Conservation (phyloP, 257 asterid genomes). For the Gentiana straminea region DNA sequence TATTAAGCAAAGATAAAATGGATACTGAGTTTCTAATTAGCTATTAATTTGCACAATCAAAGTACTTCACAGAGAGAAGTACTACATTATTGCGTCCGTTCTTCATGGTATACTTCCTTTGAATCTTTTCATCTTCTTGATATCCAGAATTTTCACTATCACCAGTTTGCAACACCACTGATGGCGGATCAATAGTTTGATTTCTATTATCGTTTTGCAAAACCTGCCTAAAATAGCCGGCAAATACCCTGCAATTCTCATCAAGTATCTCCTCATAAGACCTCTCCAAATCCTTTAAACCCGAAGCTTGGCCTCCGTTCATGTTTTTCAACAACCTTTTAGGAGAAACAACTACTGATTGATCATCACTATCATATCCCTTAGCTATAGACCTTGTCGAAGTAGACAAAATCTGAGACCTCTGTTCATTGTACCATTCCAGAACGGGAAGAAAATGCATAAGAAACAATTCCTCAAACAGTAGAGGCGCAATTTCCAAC, state of each 20-base stretch:
- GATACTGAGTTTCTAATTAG: no score
- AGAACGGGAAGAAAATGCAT: conserved; percentile 34
- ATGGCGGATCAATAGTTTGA: conserved; percentile 24
- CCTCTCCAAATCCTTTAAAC: conserved; percentile 53
- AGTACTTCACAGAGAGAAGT: background rate
- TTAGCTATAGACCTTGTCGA: conserved; percentile 5
- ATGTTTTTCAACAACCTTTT: conserved; percentile 38
- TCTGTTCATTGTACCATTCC: conserved; percentile 42
- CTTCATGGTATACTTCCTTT: conserved; percentile 26
- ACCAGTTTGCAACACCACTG: conserved; percentile 14
- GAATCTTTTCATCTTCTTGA: conserved; percentile 20
- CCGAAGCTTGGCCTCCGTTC: conserved; percentile 38
- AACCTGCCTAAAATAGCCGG: conserved; percentile 36
- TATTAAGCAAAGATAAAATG: no score
- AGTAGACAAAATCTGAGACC: conserved; percentile 23
- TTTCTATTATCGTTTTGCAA: conserved; percentile 17
- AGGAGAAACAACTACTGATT: conserved; percentile 19
- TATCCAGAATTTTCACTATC: conserved; percentile 3
- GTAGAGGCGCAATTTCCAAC: conserved; percentile 41
- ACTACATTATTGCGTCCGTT: conserved; percentile 83
- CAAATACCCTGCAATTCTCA: conserved; percentile 40
- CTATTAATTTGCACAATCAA: no score
- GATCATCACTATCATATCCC: conserved; percentile 27
- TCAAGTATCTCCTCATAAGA: conserved; percentile 46
- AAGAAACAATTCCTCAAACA: conserved; percentile 59